Conservation (phyloP, 1,284 basidiomycete genomes). For the Gymnopus androsaceus region DNA sequence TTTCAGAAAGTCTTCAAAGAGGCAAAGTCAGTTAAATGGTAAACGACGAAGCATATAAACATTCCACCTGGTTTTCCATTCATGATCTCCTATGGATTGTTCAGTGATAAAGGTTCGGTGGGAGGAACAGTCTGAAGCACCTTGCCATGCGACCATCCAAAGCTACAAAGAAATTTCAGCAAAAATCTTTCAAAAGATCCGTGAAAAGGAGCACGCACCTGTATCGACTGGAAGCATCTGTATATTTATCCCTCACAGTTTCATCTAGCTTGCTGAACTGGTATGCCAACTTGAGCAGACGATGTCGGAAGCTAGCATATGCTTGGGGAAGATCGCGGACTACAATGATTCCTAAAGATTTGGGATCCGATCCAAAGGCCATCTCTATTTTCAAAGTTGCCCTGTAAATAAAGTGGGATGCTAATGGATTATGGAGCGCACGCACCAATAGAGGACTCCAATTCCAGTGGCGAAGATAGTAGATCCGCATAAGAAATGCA, state of each 20-base stretch:
- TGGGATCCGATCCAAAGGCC: constrained; percentile 78
- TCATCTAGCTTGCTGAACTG: constrained; percentile 74
- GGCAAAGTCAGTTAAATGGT: neutral
- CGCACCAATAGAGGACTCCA: constrained; percentile 68
- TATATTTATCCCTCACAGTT: constrained; percentile 65
- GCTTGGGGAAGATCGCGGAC: constrained; percentile 75
- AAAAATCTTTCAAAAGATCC: neutral
- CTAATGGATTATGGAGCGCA: constrained; percentile 21
- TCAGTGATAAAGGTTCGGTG: neutral
- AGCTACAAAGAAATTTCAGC: constrained; percentile 44
- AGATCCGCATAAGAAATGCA: constrained; percentile 70
- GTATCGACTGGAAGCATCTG: constrained; percentile 66
- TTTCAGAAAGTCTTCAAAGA: constrained; percentile 72
- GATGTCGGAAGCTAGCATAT: constrained; percentile 65
- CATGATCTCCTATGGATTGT: constrained; percentile 76
- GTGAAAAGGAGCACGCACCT: constrained; percentile 45
- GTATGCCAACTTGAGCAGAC: constrained; percentile 72
- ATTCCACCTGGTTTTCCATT: constrained; percentile 86
- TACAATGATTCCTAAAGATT: constrained; percentile 79
- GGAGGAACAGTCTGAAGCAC: no score
- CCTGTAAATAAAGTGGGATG: constrained; percentile 7
- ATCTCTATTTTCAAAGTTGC: constrained; percentile 48
- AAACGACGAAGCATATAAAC: neutral
- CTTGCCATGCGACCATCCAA: constrained; percentile 95
- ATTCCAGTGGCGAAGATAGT: constrained; percentile 55